A percentile compares a stretch with the other conserved stretches of the same genome.
Evolutionary conservation across 495 filamentous ascomycete species (phyloP).

Genomic region (Podospora appendiculata): DNA sequence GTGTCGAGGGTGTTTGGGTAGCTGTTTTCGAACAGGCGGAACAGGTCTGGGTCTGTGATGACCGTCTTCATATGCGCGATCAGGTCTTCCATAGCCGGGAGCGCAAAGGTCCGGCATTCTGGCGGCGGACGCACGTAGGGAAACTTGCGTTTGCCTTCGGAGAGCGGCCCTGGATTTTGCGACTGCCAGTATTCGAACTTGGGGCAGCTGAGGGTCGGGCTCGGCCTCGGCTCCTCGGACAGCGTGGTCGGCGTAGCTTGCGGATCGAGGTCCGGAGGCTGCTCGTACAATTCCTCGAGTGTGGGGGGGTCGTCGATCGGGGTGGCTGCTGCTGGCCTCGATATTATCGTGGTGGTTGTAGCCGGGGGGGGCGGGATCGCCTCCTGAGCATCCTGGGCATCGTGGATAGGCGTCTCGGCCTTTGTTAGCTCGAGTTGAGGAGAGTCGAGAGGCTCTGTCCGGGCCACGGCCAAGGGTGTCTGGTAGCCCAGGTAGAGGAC

Average conservation of each 20-base stretch:
- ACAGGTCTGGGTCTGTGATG: slow-evolving; percentile 52
- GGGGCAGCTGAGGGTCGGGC: slow-evolving; percentile 5
- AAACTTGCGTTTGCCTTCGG: slow-evolving; percentile 35
- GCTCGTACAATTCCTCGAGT: too few relatives aligned
- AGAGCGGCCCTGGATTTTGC: slow-evolving; percentile 25
- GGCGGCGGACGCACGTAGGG: slow-evolving; percentile 47
- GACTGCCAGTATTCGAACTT: slow-evolving; percentile 14
- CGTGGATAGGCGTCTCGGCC: background rate
- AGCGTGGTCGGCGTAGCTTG: background rate
- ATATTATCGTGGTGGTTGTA: too few relatives aligned
- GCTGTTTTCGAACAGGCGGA: slow-evolving; percentile 53
- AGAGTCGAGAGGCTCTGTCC: background rate
- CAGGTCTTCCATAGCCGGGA: slow-evolving; percentile 42
- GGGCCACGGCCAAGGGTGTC: background rate
- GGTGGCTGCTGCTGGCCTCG: background rate
- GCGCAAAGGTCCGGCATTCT: slow-evolving; percentile 52
- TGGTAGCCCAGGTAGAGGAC: slow-evolving; percentile 14
- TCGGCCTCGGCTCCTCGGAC: background rate
- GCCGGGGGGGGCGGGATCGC: background rate
- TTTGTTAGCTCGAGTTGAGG: background rate
- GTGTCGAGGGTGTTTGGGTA: slow-evolving; percentile 58
- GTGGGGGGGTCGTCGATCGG: background rate
- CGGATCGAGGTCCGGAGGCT: background rate
- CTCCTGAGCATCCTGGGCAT: background rate
- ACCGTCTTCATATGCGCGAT: slow-evolving; percentile 35